Conservation (phyloP, 164 flowering plant species). For the Vitis riparia region DNA sequence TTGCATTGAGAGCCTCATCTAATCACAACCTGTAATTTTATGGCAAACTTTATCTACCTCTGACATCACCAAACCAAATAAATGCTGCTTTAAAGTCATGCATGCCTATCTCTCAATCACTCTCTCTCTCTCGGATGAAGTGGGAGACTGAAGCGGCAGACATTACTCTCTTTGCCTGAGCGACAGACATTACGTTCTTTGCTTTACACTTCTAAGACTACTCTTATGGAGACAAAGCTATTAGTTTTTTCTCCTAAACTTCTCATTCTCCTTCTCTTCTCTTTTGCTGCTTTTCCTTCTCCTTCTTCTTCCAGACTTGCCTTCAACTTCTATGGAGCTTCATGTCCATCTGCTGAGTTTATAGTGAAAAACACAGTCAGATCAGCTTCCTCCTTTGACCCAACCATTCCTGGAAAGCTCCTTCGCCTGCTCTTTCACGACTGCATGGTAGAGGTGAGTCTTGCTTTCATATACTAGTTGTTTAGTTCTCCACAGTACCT, state of each 20-base stretch:
- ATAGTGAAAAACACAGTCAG: constrained; percentile 65
- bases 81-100: constrained; percentile 19
- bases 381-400: constrained; percentile 54
- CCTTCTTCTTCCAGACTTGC: constrained; percentile 31
- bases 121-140: neutral
- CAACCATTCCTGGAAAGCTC: constrained; percentile 71
- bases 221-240: constrained; percentile 10
- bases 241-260: neutral
- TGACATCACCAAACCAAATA: constrained; percentile 19
- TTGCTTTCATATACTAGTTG: neutral
- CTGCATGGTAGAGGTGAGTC: constrained; percentile 77
- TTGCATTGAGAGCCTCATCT: too few species aligned
- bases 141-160: too few species aligned
- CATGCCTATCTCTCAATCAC: neutral
- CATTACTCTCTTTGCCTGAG: too few species aligned
- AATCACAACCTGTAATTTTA: too few species aligned
- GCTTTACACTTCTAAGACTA: too few species aligned
- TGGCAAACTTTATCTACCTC: constrained; percentile 15
- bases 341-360: constrained; percentile 73
- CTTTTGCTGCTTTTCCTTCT: constrained; percentile 18
- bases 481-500: too few species aligned
- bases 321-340: constrained; percentile 51
- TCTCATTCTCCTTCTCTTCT: constrained; percentile 11
- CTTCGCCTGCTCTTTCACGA: constrained; percentile 81
- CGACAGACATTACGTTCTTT: too few species aligned